phyloP scores from a whole-genome alignment of 805 yeast species.

The Komagataella mondaviorum region DNA sequence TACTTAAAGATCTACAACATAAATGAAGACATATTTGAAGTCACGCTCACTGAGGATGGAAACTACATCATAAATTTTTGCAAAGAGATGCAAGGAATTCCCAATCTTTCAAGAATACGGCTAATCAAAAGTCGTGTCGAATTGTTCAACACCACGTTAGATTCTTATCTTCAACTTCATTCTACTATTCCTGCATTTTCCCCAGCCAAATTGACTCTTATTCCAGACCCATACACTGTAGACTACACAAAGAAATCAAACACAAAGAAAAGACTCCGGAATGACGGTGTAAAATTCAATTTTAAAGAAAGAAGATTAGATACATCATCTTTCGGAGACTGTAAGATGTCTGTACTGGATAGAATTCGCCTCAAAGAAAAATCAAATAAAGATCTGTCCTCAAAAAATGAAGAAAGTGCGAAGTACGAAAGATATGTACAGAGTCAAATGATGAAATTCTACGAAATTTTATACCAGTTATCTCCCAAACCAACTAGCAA shows the following conservation, averaged over 20 bases:
- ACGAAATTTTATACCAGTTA: conserved; percentile 2
- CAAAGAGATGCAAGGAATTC: not conserved
- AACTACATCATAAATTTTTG: not conserved
- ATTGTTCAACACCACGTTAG: not conserved
- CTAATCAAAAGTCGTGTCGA: not conserved
- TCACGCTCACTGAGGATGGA: not conserved
- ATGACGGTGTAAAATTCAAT: not conserved
- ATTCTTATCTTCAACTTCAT: not conserved
- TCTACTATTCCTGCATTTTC: not conserved
- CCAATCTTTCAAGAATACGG: not conserved
- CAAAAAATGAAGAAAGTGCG: not conserved
- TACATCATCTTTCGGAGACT: not conserved
- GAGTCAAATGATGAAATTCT: not conserved
- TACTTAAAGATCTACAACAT: not conserved
- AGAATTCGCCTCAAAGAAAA: conserved; percentile 2
- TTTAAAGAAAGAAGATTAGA: conserved; percentile 1
- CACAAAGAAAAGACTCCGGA: not conserved
- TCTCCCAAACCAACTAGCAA: conserved; percentile 1
- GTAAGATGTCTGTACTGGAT: conserved; percentile 1
- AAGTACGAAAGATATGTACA: not conserved
- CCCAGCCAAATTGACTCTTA: not conserved
- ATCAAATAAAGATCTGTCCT: not conserved
- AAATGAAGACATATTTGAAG: not conserved
- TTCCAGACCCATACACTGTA: not conserved
- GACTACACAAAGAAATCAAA: not conserved